Conservation (phyloP, 441 rosid genomes). For the Euphorbia corollata region DNA sequence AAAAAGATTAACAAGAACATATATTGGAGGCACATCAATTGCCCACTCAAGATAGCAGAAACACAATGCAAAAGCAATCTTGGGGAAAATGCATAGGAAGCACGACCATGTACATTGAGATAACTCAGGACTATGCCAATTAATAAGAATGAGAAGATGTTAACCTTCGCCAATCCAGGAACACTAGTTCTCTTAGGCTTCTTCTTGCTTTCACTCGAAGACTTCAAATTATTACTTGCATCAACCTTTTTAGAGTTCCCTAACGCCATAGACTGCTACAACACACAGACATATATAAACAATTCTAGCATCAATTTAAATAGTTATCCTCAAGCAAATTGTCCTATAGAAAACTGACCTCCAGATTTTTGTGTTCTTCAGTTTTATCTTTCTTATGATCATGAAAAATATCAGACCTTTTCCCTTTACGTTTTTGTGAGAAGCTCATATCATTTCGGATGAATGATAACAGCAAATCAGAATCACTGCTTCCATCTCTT, state of each 20-base stretch:
- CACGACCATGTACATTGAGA: not conserved
- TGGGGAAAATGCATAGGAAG: not conserved
- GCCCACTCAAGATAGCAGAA: not conserved
- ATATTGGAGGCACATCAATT: not conserved
- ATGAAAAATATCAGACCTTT: constrained; percentile 39
- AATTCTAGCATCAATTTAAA: not conserved
- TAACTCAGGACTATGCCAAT: constrained; percentile 8
- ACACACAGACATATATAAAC: constrained; percentile 16
- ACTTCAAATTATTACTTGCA: constrained; percentile 31
- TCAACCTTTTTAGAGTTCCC: constrained; percentile 35
- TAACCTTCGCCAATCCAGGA: constrained; percentile 75
- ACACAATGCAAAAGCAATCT: not conserved
- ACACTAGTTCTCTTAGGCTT: constrained; percentile 70
- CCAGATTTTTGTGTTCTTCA: constrained; percentile 40
- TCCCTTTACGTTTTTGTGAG: constrained; percentile 35
- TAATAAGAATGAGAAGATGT: constrained; percentile 7
- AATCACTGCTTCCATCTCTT: constrained; percentile 27
- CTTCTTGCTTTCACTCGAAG: constrained; percentile 58
- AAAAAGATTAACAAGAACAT: not conserved
- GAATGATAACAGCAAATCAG: constrained; percentile 37
- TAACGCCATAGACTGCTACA: constrained; percentile 34
- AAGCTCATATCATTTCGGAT: constrained; percentile 37
- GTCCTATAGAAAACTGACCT: constrained; percentile 36
- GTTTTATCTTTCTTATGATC: constrained; percentile 38
- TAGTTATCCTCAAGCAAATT: constrained; percentile 8